Conservation (phyloP, 306 rosid genomes). For the Hippophae tibetana region DNA sequence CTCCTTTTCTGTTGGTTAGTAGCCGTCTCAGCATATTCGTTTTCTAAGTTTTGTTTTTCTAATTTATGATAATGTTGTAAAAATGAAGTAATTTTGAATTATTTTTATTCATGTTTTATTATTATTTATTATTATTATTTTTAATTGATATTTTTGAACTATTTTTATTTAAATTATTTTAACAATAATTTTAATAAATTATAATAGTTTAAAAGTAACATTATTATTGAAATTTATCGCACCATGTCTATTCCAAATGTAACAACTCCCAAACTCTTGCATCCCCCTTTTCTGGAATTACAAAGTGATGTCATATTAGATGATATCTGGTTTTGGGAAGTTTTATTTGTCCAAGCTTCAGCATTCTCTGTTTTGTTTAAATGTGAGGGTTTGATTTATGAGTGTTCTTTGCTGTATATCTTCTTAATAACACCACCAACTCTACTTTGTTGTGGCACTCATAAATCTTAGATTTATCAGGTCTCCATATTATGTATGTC, state of each 20-base stretch:
- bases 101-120: too few species aligned
- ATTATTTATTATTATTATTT: too few species aligned
- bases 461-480: conserved; percentile 4
- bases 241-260: too few species aligned
- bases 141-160: too few species aligned
- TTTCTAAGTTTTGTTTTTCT: conserved; percentile 8
- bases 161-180: too few species aligned
- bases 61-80: conserved; percentile 14
- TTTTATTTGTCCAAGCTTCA: conserved; percentile 25
- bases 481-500: conserved; percentile 11
- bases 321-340: conserved; percentile 18
- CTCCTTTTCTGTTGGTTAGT: conserved; percentile 32
- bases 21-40: conserved; percentile 1
- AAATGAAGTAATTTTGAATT: not conserved
- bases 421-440: not conserved
- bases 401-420: not conserved
- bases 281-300: conserved; percentile 23
- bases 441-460: conserved; percentile 1
- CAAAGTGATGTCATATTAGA: conserved; percentile 22
- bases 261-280: not conserved
- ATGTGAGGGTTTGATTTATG: conserved; percentile 27
- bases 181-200: too few species aligned
- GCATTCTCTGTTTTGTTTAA: conserved; percentile 23
- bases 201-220: too few species aligned
- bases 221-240: too few species aligned